These are phyloP conservation scores for Fusarium xyrophilum DNA, from an alignment of 2,329 filamentous ascomycete species.

Conservation along the genomic window DNA sequence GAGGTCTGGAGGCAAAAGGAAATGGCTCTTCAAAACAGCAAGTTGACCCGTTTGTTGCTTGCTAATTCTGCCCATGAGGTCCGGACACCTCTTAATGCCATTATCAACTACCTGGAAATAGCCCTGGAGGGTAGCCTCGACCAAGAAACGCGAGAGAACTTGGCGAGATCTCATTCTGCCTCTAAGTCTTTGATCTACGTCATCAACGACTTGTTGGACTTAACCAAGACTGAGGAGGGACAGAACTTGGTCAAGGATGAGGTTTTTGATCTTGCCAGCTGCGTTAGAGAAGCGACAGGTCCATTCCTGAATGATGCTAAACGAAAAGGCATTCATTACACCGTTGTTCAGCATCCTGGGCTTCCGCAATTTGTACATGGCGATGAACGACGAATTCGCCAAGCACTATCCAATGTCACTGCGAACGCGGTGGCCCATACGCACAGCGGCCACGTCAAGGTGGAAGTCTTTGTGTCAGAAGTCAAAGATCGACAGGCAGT, in stretches of 20 bases:
- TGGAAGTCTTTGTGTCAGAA: constrained; percentile 72
- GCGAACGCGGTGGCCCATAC: constrained; percentile 89
- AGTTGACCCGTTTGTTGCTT: constrained; percentile 77
- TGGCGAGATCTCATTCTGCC: constrained; percentile 84
- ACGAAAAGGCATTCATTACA: constrained; percentile 76
- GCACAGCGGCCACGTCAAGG: constrained; percentile 66
- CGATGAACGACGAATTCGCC: constrained; percentile 80
- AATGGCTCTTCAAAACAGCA: constrained; percentile 79
- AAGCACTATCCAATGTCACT: constrained; percentile 81
- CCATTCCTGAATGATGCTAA: constrained; percentile 76
- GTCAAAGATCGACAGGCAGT: constrained; percentile 62
- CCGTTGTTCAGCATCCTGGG: constrained; percentile 70
- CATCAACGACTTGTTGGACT: constrained; percentile 88
- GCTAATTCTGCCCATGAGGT: constrained; percentile 93
- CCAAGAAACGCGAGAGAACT: constrained; percentile 81
- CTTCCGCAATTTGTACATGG: constrained; percentile 76
- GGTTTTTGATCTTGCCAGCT: constrained; percentile 73
- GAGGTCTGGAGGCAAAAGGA: constrained; percentile 94
- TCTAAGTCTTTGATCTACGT: constrained; percentile 94
- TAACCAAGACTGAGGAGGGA: constrained; percentile 88
- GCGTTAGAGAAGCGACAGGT: constrained; percentile 78
- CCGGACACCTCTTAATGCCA: constrained; percentile 87
- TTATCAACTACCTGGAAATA: constrained; percentile 94
- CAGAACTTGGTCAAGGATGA: constrained; percentile 81
- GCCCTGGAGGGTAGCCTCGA: constrained; percentile 83